Evolutionary conservation across 805 yeast species (phyloP), one percentile per base, ranked within the genome.

Genomic region (Hanseniaspora taiwanica): DNA sequence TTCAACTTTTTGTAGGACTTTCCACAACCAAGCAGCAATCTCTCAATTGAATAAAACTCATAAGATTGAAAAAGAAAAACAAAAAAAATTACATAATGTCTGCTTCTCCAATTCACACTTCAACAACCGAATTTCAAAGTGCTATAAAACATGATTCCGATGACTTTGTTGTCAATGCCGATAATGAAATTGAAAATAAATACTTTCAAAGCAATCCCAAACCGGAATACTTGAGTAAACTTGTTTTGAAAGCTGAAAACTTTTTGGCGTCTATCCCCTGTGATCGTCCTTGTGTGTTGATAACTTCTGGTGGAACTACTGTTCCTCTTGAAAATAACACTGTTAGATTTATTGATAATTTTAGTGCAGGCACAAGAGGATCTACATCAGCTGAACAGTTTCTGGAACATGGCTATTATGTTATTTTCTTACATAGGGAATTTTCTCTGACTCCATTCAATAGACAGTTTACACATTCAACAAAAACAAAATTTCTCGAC

Each of bases 271-370:
- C 13, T 4, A 16, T n/a, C 10, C n/a, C 16, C 8, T 17, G 18
- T 8, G 35, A 37, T 6, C 37, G 35, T 17, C 35, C 35, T 23
- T 72, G 89, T 12, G 97, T 76, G 0, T 63, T 89, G 35, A 94
- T 89, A 3, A 91, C 98, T 0, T 77, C 89, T 7, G 99, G 99
- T 19, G 99, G 99, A 18, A 91, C 98, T 1, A 89, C 96, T 0
- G 99, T 91, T 0, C 99, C 99, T 0, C 65, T 91, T 48, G 99
- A 91, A 54, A 87, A 86, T 60, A 91, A 91, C 55, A 91, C 98
- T 0, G 99, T 91, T 6, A 64, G 99, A 40, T 91, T 91, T 60
- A 86, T 91, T 52, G 99, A 91, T 60, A 91, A 91, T 55, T 91
- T 91, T 58, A 78, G 91, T 47, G 97, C 97, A 19, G 99, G 99